Base-by-base conservation (phyloP, 2,329 filamentous ascomycete species). In the Colletotrichum karsti region DNA sequence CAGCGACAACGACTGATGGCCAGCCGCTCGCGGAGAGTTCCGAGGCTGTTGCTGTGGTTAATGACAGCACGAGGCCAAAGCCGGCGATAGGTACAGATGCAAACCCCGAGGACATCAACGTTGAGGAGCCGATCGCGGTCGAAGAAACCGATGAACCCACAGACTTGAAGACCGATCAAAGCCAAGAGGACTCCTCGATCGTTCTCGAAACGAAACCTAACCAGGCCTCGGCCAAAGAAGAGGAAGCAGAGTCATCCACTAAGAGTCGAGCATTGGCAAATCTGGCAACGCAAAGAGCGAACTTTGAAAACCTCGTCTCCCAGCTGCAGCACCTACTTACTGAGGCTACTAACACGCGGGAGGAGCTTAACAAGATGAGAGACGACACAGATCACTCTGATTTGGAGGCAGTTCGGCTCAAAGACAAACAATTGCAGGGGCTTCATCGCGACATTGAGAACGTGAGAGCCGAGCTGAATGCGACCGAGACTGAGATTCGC, bases 101-200 rank as follows among this genome's bases (percentile, higher is more conserved):
- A 15, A 57, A 62, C 5, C 83, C 83, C 0, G 85, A 87, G 3
- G 85, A 88, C 62, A 86, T 88, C 55, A 79, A 86, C 50, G 81
- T 88, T 24, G 81, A 83, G 66, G 80, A 81, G 35, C 82, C 70
- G 2, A 44, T 71, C 10, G 51, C 53, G 24, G 18, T 24, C 5
- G 70, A 70, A 7, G 67, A 70, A 28, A 22, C 80, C 0, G 79
- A 82, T 33, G 80, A 78, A 8, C 37, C 44, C 4, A 22, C 33
- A 26, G 58, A 63, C 7, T 3, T n/a, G 13, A 68, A 59, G 33
- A 41, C 15, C 8, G 65, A 68, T 3, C 54, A 30, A 7, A 37
- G 7, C 33, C 53, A 58, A 18, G 50, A 51, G 5, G 65, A 56
- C 15, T 15, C 60, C 26, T 28, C 55, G 10, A 46, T 46, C 6